Evolutionary conservation across 1,284 basidiomycete species (phyloP).

Genomic region (Pascua guehoae): DNA sequence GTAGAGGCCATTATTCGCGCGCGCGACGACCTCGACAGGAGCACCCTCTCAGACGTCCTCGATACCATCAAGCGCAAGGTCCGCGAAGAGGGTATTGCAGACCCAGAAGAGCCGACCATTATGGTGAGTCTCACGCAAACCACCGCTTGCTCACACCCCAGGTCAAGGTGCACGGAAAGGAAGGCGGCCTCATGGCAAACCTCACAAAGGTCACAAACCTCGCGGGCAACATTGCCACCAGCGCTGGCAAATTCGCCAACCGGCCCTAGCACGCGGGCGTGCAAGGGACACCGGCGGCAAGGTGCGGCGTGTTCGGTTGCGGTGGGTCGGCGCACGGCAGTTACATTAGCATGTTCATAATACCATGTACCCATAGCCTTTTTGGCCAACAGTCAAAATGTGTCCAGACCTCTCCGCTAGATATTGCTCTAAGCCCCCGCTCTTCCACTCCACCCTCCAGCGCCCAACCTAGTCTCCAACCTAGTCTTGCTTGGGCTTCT

Average conservation of each 20-base stretch:
- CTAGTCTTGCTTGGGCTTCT: constrained; percentile 53
- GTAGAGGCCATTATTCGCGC: constrained; percentile 86
- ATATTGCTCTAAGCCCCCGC: too few species aligned
- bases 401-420: too few species aligned
- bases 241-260: too few species aligned
- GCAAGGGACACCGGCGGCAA: not conserved
- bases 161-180: constrained; percentile 37
- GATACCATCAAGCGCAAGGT: constrained; percentile 89
- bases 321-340: too few species aligned
- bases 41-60: constrained; percentile 85
- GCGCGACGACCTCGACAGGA: constrained; percentile 84
- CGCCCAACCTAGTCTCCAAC: not conserved
- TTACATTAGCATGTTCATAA: too few species aligned
- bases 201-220: constrained; percentile 27
- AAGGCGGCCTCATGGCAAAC: constrained; percentile 33
- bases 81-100: constrained; percentile 74
- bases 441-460: too few species aligned
- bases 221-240: constrained; percentile 1
- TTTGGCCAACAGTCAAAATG: too few species aligned
- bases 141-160: constrained; percentile 14
- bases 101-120: constrained; percentile 57
- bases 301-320: too few species aligned
- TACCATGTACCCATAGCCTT: too few species aligned
- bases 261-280: too few species aligned
- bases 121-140: constrained; percentile 55